Conservation (phyloP, 2,329 filamentous ascomycete species). For the Hymenoscyphus linearis region DNA sequence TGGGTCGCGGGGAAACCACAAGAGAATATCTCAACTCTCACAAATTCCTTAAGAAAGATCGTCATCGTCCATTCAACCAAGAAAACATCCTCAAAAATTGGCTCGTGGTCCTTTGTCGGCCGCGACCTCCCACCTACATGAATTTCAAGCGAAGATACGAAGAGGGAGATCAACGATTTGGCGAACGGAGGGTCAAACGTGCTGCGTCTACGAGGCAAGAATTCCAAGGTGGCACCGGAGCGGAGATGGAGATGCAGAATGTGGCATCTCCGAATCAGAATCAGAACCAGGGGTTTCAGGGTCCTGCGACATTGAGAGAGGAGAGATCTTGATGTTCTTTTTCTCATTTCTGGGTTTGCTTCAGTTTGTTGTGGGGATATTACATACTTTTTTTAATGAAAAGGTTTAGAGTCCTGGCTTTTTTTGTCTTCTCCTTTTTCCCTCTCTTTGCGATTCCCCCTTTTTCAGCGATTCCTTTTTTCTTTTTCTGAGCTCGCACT, state of each 20-base stretch:
- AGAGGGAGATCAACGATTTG: conserved; percentile 81
- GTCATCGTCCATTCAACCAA: conserved; percentile 86
- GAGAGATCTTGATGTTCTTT: conserved; percentile 2
- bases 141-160: conserved; percentile 74
- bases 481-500: no score
- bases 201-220: conserved; percentile 43
- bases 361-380: background rate
- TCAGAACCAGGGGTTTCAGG: conserved; percentile 2
- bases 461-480: no score
- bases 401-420: background rate
- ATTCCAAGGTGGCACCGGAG: conserved; percentile 45
- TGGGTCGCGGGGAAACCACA: conserved; percentile 88
- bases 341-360: background rate
- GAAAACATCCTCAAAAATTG: conserved; percentile 72
- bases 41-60: conserved; percentile 88
- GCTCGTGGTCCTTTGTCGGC: conserved; percentile 73
- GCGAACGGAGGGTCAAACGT: conserved; percentile 48
- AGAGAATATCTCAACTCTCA: conserved; percentile 93
- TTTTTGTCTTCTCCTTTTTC: no score
- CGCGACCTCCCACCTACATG: conserved; percentile 82
- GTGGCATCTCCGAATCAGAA: conserved; percentile 23
- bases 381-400: background rate
- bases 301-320: background rate
- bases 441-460: no score
- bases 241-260: conserved; percentile 61